Evolutionary conservation across 2,329 filamentous ascomycete genomes (phyloP), one percentile per base, ranked within the genome.

Genomic region (Ophiostoma sp.): DNA sequence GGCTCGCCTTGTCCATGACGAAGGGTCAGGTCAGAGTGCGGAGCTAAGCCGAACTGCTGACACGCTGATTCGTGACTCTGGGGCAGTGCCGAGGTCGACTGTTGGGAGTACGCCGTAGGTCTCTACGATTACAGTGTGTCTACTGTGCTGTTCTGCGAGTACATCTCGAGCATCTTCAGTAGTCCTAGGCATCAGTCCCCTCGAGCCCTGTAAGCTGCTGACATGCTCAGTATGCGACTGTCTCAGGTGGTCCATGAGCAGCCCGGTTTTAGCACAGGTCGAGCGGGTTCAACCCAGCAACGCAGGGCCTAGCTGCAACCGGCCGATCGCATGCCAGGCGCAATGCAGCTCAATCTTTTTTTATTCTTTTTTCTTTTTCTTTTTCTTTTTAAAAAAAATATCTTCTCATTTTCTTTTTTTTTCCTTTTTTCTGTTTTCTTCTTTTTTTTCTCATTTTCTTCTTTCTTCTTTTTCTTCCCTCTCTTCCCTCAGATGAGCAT

Each of bases 1-100:
- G 49, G 27, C 55, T 60, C 12, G 55, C 65, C 27, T 55, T 18
- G n/a, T 18, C 47, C 18, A 41, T 65, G 44, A 52, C n/a, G 63
- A 36, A 14, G n/a, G 66, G 41, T 45, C 58, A 52, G 55, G 36
- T 42, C 27, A 55, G 45, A 55, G 58, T 47, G 58, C 49, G 62
- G 69, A 68, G 71, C 72, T 74, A 74, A 73, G 70, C 70, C 69
- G 75, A 78, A 79, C 76, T 79, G 75, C 76, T 78, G 76, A 76
- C 74, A 73, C 75, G 76, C 78, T 80, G 78, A 80, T 80, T 80
- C 78, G 77, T 75, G 76, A 16, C 27, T 38, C 2, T 58, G 41
- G n/a, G 55, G 49, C 42, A 60, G n/a, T 71, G 78, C 78, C 78
- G 78, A 79, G 78, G 78, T 79, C 76, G 70, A 74, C 62, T 69